Conservation (phyloP, 2,329 filamentous ascomycete genomes). For the Beauveria bassiana region DNA sequence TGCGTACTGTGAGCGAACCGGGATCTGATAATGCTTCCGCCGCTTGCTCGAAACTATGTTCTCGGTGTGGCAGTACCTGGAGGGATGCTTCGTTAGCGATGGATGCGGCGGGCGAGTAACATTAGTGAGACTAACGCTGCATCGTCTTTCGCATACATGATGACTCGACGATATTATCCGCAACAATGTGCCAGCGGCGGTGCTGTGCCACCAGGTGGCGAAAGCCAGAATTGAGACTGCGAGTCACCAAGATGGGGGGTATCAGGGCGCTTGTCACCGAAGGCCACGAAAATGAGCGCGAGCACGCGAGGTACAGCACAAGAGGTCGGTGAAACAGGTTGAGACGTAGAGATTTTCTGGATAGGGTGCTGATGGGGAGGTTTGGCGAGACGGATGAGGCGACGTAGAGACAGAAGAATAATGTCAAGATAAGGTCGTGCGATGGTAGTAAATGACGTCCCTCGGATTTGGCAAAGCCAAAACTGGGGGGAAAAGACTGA, state of each 20-base stretch:
- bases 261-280: background rate
- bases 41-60: constrained; percentile 51
- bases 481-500: background rate
- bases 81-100: constrained; percentile 4
- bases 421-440: constrained; percentile 3
- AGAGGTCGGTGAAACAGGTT: background rate
- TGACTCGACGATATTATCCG: background rate
- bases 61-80: constrained; percentile 58
- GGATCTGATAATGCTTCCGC: constrained; percentile 60
- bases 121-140: constrained; percentile 3
- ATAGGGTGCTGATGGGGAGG: background rate
- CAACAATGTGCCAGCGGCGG: constrained; percentile 1
- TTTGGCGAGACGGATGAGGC: background rate
- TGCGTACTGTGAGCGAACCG: constrained; percentile 57
- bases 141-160: constrained; percentile 11
- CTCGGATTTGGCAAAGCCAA: constrained; percentile 1
- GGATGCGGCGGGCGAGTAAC: background rate
- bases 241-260: constrained; percentile 6
- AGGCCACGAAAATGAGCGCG: background rate
- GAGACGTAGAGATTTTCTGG: background rate
- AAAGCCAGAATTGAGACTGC: constrained; percentile 4
- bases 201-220: constrained; percentile 7
- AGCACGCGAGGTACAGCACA: background rate
- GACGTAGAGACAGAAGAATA: background rate
- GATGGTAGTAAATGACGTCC: constrained; percentile 11